A percentile compares a stretch with the other conserved stretches of the same genome.
Evolutionary conservation across 2,329 filamentous ascomycete genomes (phyloP).

Genomic region (Stromatinia cepivora): DNA sequence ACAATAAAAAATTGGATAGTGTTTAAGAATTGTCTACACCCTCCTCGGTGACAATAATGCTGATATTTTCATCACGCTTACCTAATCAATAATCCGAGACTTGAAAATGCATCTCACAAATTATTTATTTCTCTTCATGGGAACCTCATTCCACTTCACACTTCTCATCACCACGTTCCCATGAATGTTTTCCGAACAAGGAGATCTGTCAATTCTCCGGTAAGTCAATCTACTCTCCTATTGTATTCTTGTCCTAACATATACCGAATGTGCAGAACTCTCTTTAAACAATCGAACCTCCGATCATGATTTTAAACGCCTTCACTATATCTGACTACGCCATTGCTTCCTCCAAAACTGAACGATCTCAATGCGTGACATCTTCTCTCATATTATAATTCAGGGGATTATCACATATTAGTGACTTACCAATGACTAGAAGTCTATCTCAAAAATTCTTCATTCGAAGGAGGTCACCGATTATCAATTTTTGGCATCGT

Average conservation of each 20-base stretch:
- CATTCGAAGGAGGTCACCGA: background rate
- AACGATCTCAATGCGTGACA: background rate
- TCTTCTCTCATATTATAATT: background rate
- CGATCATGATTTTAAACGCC: background rate
- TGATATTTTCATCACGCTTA: background rate
- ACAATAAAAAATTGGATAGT: no score
- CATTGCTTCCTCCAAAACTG: background rate
- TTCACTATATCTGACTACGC: background rate
- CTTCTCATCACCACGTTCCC: background rate
- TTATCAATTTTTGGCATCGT: background rate
- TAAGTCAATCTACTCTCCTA: background rate
- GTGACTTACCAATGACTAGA: background rate
- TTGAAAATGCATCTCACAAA: background rate
- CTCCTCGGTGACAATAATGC: background rate
- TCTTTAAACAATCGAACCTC: background rate
- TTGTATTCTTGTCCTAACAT: background rate
- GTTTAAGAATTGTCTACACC: no score
- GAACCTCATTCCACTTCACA: background rate
- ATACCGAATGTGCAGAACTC: background rate
- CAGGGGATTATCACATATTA: background rate
- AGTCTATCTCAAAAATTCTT: background rate
- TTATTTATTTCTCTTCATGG: background rate
- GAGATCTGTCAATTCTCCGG: conserved; percentile 3
- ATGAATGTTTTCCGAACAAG: background rate
- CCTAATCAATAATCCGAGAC: background rate